Percentiles rank a stretch among this genome's conserved stretches.
Evolutionary conservation across 2,329 filamentous ascomycete species (phyloP).

Genomic region (Hypoxylon sp.): DNA sequence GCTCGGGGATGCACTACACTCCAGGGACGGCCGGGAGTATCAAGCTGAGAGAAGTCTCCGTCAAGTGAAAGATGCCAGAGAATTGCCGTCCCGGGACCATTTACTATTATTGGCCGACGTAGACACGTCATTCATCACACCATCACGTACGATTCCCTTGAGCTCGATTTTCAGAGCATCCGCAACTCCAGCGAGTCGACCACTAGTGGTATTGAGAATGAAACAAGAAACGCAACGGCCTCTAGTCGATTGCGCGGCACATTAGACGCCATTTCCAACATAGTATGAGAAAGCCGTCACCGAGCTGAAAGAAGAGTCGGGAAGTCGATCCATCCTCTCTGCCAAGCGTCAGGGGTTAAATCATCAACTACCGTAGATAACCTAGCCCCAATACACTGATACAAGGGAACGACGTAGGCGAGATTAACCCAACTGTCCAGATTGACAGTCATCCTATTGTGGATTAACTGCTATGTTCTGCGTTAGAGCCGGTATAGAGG

Average conservation of each 20-base stretch:
- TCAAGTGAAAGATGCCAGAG: background rate
- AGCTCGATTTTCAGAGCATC: background rate
- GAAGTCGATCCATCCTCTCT: background rate
- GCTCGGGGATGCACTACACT: background rate
- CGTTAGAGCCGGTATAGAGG: background rate
- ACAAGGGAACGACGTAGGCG: background rate
- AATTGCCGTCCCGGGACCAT: background rate
- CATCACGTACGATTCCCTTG: background rate
- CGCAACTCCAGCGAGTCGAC: background rate
- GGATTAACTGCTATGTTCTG: background rate
- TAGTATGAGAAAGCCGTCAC: background rate
- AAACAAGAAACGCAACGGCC: slow-evolving; percentile 5
- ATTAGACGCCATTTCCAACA: background rate
- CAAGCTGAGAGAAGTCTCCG: background rate
- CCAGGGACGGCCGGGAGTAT: background rate
- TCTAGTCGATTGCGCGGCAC: background rate
- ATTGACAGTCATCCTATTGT: too few species aligned
- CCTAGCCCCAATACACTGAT: background rate
- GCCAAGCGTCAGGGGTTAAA: background rate
- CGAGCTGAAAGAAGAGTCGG: background rate
- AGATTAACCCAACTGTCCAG: background rate
- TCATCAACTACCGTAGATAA: slow-evolving; percentile 5
- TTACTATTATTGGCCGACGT: background rate
- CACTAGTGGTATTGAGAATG: background rate
- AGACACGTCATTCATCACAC: background rate